A percentile compares a stretch with the other conserved stretches of the same genome.
Evolutionary conservation across 2,329 filamentous ascomycete species (phyloP).

Genomic region (Cylindrodendrum hubeiense): DNA sequence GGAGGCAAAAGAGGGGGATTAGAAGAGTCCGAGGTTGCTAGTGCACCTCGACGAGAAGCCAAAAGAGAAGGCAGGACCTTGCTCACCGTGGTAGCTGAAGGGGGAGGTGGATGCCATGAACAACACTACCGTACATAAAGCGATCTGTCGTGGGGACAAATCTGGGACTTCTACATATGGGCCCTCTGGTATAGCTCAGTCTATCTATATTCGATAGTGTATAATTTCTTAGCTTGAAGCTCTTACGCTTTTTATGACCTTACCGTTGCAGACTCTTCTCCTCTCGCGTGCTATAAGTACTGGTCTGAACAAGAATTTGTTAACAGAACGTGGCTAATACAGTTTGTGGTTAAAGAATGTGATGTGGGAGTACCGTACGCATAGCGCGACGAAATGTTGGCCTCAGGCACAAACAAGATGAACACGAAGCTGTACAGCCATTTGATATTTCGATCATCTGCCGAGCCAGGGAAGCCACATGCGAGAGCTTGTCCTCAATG

Average conservation of each 20-base stretch:
- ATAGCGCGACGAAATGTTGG: too few relatives aligned
- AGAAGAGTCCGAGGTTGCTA: constrained; percentile 22
- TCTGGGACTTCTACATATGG: constrained; percentile 38
- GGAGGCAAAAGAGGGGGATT: constrained; percentile 22
- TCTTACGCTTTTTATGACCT: constrained; percentile 25
- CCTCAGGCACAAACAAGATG: too few relatives aligned
- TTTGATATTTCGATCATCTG: too few relatives aligned
- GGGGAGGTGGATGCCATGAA: constrained; percentile 21
- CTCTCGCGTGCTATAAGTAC: background rate
- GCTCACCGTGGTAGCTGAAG: constrained; percentile 41
- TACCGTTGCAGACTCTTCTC: background rate
- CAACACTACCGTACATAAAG: constrained; percentile 41
- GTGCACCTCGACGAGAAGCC: constrained; percentile 28
- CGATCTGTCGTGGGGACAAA: constrained; percentile 38
- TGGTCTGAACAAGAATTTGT: too few relatives aligned
- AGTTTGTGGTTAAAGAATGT: too few relatives aligned
- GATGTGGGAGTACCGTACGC: too few relatives aligned
- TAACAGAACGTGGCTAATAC: too few relatives aligned
- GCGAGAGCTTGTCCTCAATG: too few relatives aligned
- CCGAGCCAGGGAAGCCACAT: too few relatives aligned
- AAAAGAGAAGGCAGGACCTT: constrained; percentile 36
- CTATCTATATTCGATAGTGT: constrained; percentile 53
- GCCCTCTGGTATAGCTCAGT: constrained; percentile 46
- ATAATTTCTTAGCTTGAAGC: constrained; percentile 48
- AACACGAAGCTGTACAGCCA: too few relatives aligned